Conservation (phyloP, 768 basidiomycete species). For the Macrolepiota fuliginosa region DNA sequence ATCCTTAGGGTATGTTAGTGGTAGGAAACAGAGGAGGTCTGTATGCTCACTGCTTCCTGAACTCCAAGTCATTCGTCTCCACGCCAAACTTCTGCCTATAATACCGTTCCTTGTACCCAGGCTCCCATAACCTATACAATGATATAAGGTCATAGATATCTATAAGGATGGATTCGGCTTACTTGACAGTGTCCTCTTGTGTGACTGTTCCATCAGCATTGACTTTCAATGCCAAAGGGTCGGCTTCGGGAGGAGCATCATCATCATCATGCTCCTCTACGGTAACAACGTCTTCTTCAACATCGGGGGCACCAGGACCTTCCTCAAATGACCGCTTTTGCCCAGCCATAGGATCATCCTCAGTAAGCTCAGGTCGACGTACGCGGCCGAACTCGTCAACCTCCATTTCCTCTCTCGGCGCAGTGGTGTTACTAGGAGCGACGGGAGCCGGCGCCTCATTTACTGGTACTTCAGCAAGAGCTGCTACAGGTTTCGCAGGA, state of each 20-base stretch:
- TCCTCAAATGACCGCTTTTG: slow-evolving; percentile 51
- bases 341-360: slow-evolving; percentile 19
- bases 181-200: slow-evolving; percentile 93
- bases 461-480: background rate
- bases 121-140: slow-evolving; percentile 79
- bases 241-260: slow-evolving; percentile 29
- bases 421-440: background rate
- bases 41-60: slow-evolving; percentile 66
- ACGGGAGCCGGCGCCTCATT: background rate
- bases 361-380: slow-evolving; percentile 24
- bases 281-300: slow-evolving; percentile 45
- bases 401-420: background rate
- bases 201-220: slow-evolving; percentile 92
- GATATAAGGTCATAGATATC: slow-evolving; percentile 4
- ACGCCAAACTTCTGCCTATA: slow-evolving; percentile 91
- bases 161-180: slow-evolving; percentile 27
- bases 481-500: slow-evolving; percentile 11
- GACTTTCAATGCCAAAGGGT: slow-evolving; percentile 63
- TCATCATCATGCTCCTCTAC: slow-evolving; percentile 56
- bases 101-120: slow-evolving; percentile 94
- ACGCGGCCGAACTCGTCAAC: slow-evolving; percentile 13
- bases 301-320: slow-evolving; percentile 36
- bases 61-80: slow-evolving; percentile 64
- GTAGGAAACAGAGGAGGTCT: background rate
- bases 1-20: slow-evolving; percentile 46